A percentile compares a stretch with the other conserved stretches of the same genome.
These are phyloP conservation scores for Helotiales sp. DNA, from an alignment of 2,329 filamentous ascomycete genomes.

Conservation along the genomic window DNA sequence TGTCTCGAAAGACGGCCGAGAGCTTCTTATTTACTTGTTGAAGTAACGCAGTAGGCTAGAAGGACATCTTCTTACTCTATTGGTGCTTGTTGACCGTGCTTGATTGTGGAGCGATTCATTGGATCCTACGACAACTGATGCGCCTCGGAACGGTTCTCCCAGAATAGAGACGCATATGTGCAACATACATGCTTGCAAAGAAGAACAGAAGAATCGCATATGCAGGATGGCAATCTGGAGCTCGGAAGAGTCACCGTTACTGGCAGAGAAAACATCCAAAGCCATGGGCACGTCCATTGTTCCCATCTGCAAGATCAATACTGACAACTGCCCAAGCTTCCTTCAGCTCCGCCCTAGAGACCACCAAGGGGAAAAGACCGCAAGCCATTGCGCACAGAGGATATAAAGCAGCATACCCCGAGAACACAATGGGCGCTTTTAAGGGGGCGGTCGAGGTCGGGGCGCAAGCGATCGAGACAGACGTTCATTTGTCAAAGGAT, in stretches of 20 bases:
- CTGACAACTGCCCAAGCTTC: constrained; percentile 23
- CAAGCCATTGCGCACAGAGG: constrained; percentile 79
- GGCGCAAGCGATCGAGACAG: constrained; percentile 82
- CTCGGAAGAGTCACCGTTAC: neutral
- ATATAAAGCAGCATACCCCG: constrained; percentile 75
- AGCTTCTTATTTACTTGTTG: no score
- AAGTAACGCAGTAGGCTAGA: no score
- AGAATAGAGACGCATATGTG: no score
- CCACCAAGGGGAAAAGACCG: constrained; percentile 42
- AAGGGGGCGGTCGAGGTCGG: constrained; percentile 70
- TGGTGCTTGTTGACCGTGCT: no score
- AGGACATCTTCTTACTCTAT: no score
- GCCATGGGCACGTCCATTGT: neutral
- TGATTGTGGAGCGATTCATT: no score
- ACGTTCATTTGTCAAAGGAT: constrained; percentile 80
- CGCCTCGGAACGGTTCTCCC: no score
- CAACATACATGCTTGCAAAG: no score
- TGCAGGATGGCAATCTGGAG: neutral
- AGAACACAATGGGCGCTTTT: constrained; percentile 85
- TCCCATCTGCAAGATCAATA: neutral
- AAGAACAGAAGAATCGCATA: no score
- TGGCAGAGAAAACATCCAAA: neutral
- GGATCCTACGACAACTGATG: no score
- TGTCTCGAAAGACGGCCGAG: no score
- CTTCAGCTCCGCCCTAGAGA: constrained; percentile 27